Evolutionary conservation across 2,329 filamentous ascomycete genomes (phyloP), one percentile per base, ranked within the genome.

Genomic region (Xylariaceae sp.): DNA sequence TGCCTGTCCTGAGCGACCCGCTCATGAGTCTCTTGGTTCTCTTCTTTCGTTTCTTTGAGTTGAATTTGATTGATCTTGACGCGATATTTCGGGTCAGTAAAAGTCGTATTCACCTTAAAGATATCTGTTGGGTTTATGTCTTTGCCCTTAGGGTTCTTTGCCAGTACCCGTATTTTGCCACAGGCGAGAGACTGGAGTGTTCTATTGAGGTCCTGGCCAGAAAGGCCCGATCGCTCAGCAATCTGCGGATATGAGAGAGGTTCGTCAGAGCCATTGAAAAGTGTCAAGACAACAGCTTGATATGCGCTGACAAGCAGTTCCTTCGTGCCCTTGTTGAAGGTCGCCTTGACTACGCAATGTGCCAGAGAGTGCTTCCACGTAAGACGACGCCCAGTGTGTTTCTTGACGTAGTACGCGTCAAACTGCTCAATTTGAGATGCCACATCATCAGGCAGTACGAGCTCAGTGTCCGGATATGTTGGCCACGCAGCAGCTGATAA

Each of bases 61-160:
- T 98, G 93, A 57, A 98, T 93, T 68, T 96, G 92, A 70, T 97
- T 98, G 73, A 98, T 96, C 73, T 98, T 98, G 70, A 98, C 84
- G 45, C 90, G 83, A 67, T 88, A 86, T 67, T 93, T 95, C 17
- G 83, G 77, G 61, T 96, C 86, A 2, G 72, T 72, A 67, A 98
- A 98, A 14, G 65, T 64, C 36, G 76, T 67, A 69, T 96, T 96
- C 60, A 95, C 83, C 0, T 80, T 81, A 60, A 98, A 98, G 0
- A 83, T 87, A 67, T 98, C 94, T 0, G 80, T 88, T 1, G 73
- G 62, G 47, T 79, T 77, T 55, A 98, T 82, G 0, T 98, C 91
- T 44, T 84, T 82, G 42, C 88, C 85, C 66, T 88, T 90, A 27
- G 93, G 93, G 50, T 85, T 80, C 68, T 98, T 98, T 35, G 72